Evolutionary conservation across 2,329 filamentous ascomycete genomes (phyloP), one percentile per base, ranked within the genome.

Genomic region (Zasmidium cellare): DNA sequence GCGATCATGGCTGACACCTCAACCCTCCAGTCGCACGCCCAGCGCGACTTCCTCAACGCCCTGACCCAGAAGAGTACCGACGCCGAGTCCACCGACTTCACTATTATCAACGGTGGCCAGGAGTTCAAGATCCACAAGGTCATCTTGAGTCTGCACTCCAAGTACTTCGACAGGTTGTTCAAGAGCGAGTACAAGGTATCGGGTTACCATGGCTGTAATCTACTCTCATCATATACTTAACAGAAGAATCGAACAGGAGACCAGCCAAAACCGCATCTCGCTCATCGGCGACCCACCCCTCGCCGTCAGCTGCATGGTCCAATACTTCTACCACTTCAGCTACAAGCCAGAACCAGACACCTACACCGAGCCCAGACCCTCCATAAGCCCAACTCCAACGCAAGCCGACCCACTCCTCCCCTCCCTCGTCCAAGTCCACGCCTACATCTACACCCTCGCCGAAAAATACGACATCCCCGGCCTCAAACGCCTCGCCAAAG

Each of bases 381-480:
- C n/a, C 25, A 28, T 28, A 5, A 28, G 11, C 25, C 25, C 11
- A 5, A 28, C 5, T 28, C 25, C 25, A 28, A 28, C 25, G 6
- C 25, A 28, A 5, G 11, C 35, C n/a, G 35, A 9, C 12, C 5
- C 35, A 9, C 19, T n/a, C 22, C 22, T 9, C 38, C 20, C 25
- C 14, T 22, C 38, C 2, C 22, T 1, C 25, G 11, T 56, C 31
- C 54, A 56, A 23, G n/a, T 52, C 2, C 11, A 56, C 22, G 53
- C 55, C 20, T 24, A 20, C 5, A 49, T 62, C 22, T 65, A 59
- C 51, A 49, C 53, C 11, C 45, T 55, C 14, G 62, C 60, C 16
- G 62, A 62, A 45, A 62, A 65, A 14, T 41, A 41, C 35, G 3
- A 41, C 16, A n/a, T 41, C 35, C 35, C 35, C 5, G 5, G 12